phyloP scores from a whole-genome alignment of 768 basidiomycete species.

The Clavaria fumosa region DNA sequence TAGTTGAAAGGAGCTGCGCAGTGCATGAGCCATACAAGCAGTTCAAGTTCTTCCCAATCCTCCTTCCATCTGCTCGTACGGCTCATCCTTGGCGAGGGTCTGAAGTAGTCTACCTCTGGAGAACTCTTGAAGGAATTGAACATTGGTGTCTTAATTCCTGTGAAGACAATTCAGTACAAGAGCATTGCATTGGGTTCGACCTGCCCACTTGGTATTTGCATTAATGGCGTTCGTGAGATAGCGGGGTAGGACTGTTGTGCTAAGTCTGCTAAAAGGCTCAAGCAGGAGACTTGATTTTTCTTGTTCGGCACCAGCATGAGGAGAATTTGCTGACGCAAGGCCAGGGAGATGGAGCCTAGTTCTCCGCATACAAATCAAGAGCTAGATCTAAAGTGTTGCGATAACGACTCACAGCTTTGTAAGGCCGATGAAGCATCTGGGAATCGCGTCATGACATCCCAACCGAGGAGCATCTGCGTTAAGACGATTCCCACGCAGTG shows the following conservation, averaged over 20 bases:
- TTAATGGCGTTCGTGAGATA: slow-evolving; percentile 15
- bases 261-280: slow-evolving; percentile 41
- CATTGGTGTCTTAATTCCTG: slow-evolving; percentile 37
- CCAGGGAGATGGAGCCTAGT: slow-evolving; percentile 38
- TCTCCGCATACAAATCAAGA: no score
- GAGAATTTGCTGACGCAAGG: slow-evolving; percentile 34
- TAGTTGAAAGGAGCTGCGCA: no score
- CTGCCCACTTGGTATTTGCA: slow-evolving; percentile 18
- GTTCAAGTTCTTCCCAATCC: slow-evolving; percentile 88
- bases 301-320: slow-evolving; percentile 48
- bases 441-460: slow-evolving; percentile 44
- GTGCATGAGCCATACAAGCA: slow-evolving; percentile 35
- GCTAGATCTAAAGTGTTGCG: no score
- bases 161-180: slow-evolving; percentile 4
- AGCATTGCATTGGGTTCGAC: no score
- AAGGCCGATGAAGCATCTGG: slow-evolving; percentile 42
- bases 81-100: slow-evolving; percentile 25
- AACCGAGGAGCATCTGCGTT: slow-evolving; percentile 75
- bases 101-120: slow-evolving; percentile 54
- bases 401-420: slow-evolving; percentile 34
- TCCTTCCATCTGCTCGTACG: slow-evolving; percentile 76
- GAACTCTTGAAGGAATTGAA: slow-evolving; percentile 28
- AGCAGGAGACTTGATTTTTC: slow-evolving; percentile 41
- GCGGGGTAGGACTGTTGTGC: slow-evolving; percentile 25
- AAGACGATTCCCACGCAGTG: slow-evolving; percentile 69